Percentiles rank a stretch among this genome's conserved stretches.
These are phyloP conservation scores for Globisporangium canariense DNA, from an alignment of 352 stramenopile genomes.

Conservation along the genomic window DNA sequence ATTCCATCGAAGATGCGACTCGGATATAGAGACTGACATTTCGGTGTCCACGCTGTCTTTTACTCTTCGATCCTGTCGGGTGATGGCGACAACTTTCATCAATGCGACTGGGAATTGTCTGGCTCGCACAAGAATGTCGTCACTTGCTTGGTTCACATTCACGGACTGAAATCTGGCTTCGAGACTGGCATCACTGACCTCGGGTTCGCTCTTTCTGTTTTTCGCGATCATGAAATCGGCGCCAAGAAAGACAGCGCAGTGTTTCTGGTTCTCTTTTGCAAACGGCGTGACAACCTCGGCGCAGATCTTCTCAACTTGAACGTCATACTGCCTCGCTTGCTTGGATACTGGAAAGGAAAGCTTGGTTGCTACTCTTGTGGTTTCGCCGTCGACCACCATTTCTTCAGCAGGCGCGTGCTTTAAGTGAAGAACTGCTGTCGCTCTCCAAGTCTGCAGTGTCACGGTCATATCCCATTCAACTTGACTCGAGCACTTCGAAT, in stretches of 20 bases:
- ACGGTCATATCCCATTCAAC: constrained; percentile 7
- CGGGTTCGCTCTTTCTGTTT: neutral
- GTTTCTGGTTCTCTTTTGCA: constrained; percentile 2
- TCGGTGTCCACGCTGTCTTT: constrained; percentile 24
- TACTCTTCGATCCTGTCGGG: constrained; percentile 23
- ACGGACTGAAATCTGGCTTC: constrained; percentile 14
- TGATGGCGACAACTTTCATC: constrained; percentile 23
- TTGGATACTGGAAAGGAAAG: neutral
- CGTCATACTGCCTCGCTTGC: constrained; percentile 4
- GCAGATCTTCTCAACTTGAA: constrained; percentile 9
- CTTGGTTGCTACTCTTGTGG: constrained; percentile 8
- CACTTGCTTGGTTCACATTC: constrained; percentile 14
- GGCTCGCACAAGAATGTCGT: neutral
- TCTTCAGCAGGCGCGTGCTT: constrained; percentile 8
- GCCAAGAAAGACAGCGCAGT: constrained; percentile 15
- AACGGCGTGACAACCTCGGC: constrained; percentile 5
- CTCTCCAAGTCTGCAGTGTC: constrained; percentile 10
- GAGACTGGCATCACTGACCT: neutral
- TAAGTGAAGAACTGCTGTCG: constrained; percentile 5
- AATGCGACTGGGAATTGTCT: constrained; percentile 10
- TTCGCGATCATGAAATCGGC: constrained; percentile 13
- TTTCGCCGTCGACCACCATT: constrained; percentile 4
- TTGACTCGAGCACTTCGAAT: neutral
- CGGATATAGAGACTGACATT: constrained; percentile 27
- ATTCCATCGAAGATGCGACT: constrained; percentile 31